A percentile compares a stretch with the other conserved stretches of the same genome.
phyloP scores from a whole-genome alignment of 495 filamentous ascomycete species.

The Clavariopsis aquatica region DNA sequence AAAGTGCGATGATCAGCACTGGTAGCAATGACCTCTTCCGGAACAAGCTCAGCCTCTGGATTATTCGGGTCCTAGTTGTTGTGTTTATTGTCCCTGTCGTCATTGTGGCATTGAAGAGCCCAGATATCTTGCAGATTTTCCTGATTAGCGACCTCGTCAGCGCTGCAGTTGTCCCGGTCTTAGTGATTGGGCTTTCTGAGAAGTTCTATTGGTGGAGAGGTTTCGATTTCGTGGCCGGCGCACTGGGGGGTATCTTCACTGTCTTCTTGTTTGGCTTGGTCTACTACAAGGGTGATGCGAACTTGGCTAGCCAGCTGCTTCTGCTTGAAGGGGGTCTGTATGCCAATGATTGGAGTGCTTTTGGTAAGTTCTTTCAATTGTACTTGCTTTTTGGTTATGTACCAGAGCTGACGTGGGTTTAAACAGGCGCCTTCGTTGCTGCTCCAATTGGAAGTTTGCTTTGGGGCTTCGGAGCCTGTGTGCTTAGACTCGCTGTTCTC shows the following conservation, averaged over 20 bases:
- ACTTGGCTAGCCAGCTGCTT: constrained; percentile 64
- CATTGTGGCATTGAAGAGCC: constrained; percentile 68
- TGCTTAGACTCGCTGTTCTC: constrained; percentile 55
- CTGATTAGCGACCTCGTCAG: constrained; percentile 74
- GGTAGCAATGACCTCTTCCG: constrained; percentile 77
- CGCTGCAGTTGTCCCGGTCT: constrained; percentile 66
- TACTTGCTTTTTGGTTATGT: not conserved
- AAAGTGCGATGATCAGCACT: constrained; percentile 74
- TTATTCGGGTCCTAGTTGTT: constrained; percentile 63
- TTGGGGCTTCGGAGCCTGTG: constrained; percentile 64
- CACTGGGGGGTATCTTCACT: constrained; percentile 68
- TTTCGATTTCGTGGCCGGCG: constrained; percentile 71
- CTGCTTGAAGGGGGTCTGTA: constrained; percentile 70
- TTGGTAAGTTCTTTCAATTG: constrained; percentile 49
- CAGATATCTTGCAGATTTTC: constrained; percentile 72
- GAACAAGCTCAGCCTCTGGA: constrained; percentile 70
- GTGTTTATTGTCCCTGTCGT: constrained; percentile 69
- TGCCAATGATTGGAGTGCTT: constrained; percentile 69
- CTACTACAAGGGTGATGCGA: constrained; percentile 60
- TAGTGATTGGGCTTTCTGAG: constrained; percentile 65
- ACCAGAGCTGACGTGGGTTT: not conserved
- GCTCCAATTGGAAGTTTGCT: constrained; percentile 70
- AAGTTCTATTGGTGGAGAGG: constrained; percentile 70
- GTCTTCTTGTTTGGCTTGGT: constrained; percentile 75
- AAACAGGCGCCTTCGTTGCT: constrained; percentile 67